Base-by-base conservation (phyloP, 345 rosid species). In the Brassica carinata region DNA sequence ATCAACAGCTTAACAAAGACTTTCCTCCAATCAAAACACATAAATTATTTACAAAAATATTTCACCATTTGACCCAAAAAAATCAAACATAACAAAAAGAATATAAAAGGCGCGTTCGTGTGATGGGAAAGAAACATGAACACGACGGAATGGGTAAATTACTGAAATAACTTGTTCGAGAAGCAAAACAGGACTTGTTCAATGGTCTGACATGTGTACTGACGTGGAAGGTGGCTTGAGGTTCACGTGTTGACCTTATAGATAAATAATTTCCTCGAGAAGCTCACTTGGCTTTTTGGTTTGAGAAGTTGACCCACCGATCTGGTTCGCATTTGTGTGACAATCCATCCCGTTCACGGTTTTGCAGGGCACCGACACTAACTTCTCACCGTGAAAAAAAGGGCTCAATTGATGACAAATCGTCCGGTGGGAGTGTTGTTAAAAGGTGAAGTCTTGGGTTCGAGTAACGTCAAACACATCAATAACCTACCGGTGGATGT, bases 161-260 rank as follows among this genome's bases (percentile, higher is more conserved):
- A 34, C 27, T 6, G 23, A 36, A 26, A 66, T n/a, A 38, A 67
- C 79, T 69, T 74, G 79, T 75, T 80, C 71, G 66, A 34, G 75
- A 69, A 74, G 67, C 79, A 68, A 74, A 67, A 31, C 23, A 3
- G 5, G 74, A 61, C 79, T 74, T 48, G 79, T 75, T 64, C 79
- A 63, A 67, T 51, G 59, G 2, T 43, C 75, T 80, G 79, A 80
- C 83, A 80, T 80, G 76, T 69, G 67, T 19, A 3, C 0, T 74
- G 79, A 74, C 75, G 79, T 74, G 76, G 76, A 74, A 74, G 59
- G 72, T 45, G 18, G 72, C 58, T 68, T 68, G 72, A 68, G 34
- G 36, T 45, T 17, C 72, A 69, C 59, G 72, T 45, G 78, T 73
- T 79, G 69, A 79, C 74, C 9, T 59, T 72, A 55, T 34, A 13